Evolutionary conservation across 192 early-diverging fungal genomes (phyloP).

Genomic region (Mortierella hygrophila): DNA sequence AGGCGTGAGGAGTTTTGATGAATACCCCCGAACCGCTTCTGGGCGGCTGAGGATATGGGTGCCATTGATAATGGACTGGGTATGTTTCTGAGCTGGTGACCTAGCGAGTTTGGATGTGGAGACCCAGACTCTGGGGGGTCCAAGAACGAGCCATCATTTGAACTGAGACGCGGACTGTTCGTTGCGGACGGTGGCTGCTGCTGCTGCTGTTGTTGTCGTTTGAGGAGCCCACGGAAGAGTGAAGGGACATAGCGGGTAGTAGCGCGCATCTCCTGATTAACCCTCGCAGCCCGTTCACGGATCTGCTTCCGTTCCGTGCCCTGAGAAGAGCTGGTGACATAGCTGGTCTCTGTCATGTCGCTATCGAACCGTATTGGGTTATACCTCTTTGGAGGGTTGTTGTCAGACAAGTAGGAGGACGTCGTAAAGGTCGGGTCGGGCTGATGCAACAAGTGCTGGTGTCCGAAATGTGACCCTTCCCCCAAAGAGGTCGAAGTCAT

Average conservation of each 20-base stretch:
- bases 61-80: background rate
- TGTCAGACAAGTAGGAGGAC: background rate
- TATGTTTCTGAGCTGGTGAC: background rate
- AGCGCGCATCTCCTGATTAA: conserved; percentile 18
- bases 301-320: conserved; percentile 10
- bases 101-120: background rate
- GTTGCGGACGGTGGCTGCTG: background rate
- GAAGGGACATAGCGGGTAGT: conserved; percentile 3
- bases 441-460: background rate
- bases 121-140: background rate
- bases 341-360: conserved; percentile 17
- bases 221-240: background rate
- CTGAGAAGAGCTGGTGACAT: background rate
- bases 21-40: background rate
- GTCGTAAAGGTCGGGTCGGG: background rate
- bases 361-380: background rate
- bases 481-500: background rate
- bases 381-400: background rate
- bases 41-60: background rate
- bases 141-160: background rate
- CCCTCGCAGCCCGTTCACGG: conserved; percentile 20
- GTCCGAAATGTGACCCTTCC: no score
- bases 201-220: background rate
- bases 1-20: background rate
- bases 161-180: background rate